Evolutionary conservation across 768 basidiomycete genomes (phyloP), one percentile per base, ranked within the genome.

Genomic region (Epithele typhae): DNA sequence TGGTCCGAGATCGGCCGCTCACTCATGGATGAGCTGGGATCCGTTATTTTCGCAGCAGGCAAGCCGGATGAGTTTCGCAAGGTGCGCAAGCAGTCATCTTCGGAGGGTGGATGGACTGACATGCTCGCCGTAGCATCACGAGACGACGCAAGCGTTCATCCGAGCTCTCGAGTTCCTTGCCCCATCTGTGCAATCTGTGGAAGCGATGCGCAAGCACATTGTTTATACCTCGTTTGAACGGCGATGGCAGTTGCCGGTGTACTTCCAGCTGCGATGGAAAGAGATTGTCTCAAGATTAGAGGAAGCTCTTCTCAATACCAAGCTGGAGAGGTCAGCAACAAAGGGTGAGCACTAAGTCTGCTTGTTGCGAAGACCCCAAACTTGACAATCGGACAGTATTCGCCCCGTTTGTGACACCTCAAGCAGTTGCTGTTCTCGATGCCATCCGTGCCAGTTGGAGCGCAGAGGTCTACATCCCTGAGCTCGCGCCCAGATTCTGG

Each of bases 221-320:
- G 71, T 82, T 3, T 95, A 84, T 62, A 53, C 59, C 19, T 65
- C 81, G 1, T 96, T 98, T 60, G 80, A 87, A 59, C 75, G 79
- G 50, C 78, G 92, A 27, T 99, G 96, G 94, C 96, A 98, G 61
- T 76, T 99, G 3, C 89, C 92, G 1, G 87, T 98, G 8, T 98
- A 98, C 62, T 98, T 95, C 64, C 96, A 99, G 59, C 71, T 99
- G 50, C 78, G 95, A 36, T 95, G 94, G 92, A 96, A 96, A 66
- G 95, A 96, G 59, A 88, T 95, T 42, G 81, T 93, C 0, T 68
- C 76, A 0, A 74, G 71, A 40, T 67, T 96, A 14, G 96, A 99
- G 67, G 82, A 84, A 11, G 65, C 69, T 2, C 66, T 98, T 12
- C 60, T 65, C 15, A 58, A 59, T 17, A 64, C 69, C 19, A 65